Evolutionary conservation across 2,329 filamentous ascomycete genomes (phyloP).

Genomic region (Sporothrix globosa): DNA sequence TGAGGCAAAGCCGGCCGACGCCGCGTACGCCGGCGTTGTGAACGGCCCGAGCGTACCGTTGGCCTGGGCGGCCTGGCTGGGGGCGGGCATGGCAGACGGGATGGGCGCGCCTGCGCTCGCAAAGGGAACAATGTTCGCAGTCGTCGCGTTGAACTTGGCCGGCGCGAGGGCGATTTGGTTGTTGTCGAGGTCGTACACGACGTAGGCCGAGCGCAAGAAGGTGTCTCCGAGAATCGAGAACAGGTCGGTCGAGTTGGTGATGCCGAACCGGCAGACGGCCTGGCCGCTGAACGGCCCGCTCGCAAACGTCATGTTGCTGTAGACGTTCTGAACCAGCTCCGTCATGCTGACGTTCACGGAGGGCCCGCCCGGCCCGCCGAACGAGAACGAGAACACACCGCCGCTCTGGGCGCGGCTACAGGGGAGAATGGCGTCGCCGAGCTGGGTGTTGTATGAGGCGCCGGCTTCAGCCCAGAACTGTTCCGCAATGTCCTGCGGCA

Average conservation of each 20-base stretch:
- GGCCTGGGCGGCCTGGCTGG: slow-evolving; percentile 46
- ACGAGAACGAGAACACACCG: slow-evolving; percentile 59
- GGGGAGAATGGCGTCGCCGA: slow-evolving; percentile 53
- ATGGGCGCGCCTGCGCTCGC: slow-evolving; percentile 53
- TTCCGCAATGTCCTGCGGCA: slow-evolving; percentile 63
- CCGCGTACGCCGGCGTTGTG: slow-evolving; percentile 44
- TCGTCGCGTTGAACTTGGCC: slow-evolving; percentile 59
- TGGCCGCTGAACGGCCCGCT: slow-evolving; percentile 51
- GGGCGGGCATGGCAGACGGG: slow-evolving; percentile 53
- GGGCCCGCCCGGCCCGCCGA: slow-evolving; percentile 54
- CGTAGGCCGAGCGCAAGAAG: slow-evolving; percentile 62
- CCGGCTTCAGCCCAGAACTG: slow-evolving; percentile 60
- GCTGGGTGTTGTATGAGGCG: slow-evolving; percentile 48
- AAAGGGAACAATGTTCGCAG: slow-evolving; percentile 55
- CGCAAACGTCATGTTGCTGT: slow-evolving; percentile 44
- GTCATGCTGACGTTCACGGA: slow-evolving; percentile 58
- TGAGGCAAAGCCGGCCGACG: slow-evolving; percentile 44
- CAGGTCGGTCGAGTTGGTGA: slow-evolving; percentile 52
- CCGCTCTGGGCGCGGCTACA: slow-evolving; percentile 52
- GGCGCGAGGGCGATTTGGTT: slow-evolving; percentile 59
- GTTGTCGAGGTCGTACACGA: slow-evolving; percentile 63
- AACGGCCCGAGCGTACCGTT: slow-evolving; percentile 36
- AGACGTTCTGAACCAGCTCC: slow-evolving; percentile 56
- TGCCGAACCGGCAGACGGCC: slow-evolving; percentile 58
- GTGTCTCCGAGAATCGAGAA: slow-evolving; percentile 59